These are phyloP conservation scores for Cadophora sp. DNA, from an alignment of 2,329 filamentous ascomycete species.

Conservation along the genomic window DNA sequence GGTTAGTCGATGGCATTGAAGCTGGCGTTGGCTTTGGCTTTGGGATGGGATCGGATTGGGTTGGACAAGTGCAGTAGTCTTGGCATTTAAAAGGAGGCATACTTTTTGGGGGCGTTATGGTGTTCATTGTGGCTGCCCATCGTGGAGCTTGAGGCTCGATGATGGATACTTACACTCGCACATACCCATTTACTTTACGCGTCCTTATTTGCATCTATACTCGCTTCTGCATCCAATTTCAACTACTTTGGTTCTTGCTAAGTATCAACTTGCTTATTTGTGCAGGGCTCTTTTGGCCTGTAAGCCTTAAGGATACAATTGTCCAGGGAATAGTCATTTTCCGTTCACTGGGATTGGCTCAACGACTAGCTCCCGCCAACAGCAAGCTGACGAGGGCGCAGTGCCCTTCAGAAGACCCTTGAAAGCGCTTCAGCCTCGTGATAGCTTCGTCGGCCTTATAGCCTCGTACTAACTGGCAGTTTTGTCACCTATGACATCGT, in stretches of 20 bases:
- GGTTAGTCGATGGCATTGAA: constrained; percentile 15
- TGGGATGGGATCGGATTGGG: too few species aligned
- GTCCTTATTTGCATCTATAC: neutral
- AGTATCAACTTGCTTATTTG: too few species aligned
- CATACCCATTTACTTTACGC: constrained; percentile 2
- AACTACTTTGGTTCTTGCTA: too few species aligned
- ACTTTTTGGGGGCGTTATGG: neutral
- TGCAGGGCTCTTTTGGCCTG: too few species aligned
- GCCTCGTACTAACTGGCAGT: neutral
- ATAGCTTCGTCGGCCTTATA: constrained; percentile 2
- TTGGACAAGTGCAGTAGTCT: neutral
- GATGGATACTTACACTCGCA: neutral
- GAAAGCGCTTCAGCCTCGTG: neutral
- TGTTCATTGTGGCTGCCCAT: constrained; percentile 3
- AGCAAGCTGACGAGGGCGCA: too few species aligned
- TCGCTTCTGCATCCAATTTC: neutral
- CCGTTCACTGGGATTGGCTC: too few species aligned
- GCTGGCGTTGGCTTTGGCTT: neutral
- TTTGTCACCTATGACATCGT: neutral
- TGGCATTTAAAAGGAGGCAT: constrained; percentile 2
- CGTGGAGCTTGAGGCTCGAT: neutral
- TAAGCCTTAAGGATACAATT: too few species aligned
- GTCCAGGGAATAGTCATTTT: too few species aligned
- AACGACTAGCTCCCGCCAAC: too few species aligned
- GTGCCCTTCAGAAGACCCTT: too few species aligned